Evolutionary conservation across 129 eudicot genomes (phyloP).

Genomic region (Pulicaria dysenterica): DNA sequence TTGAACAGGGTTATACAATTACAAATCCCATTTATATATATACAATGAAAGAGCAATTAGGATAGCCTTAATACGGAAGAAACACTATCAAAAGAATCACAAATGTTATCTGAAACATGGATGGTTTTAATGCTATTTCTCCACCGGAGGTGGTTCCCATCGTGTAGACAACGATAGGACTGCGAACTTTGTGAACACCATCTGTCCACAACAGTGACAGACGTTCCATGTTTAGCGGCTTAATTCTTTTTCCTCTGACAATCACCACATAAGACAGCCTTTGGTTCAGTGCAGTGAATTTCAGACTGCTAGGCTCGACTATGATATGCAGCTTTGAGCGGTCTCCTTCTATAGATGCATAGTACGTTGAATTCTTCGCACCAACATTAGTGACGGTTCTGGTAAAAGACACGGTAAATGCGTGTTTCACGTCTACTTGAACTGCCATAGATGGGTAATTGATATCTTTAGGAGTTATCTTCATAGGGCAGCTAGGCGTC

Average conservation of each 20-base stretch:
- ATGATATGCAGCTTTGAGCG: neutral
- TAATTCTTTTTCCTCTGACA: conserved; percentile 19
- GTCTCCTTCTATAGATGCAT: conserved; percentile 10
- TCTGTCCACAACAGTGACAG: conserved; percentile 22
- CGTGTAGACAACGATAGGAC: conserved; percentile 29
- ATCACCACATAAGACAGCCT: conserved; percentile 30
- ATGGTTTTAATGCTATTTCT: neutral
- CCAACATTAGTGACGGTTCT: conserved; percentile 56
- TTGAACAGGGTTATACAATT: too few relatives aligned
- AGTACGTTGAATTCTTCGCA: conserved; percentile 29
- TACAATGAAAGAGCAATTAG: too few relatives aligned
- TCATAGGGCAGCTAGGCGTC: neutral
- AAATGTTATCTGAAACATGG: neutral
- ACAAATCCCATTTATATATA: too few relatives aligned
- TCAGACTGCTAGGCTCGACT: conserved; percentile 37
- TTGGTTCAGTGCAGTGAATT: conserved; percentile 31
- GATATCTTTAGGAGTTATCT: neutral
- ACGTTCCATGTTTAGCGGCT: neutral
- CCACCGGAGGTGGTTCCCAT: neutral
- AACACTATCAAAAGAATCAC: neutral
- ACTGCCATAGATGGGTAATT: conserved; percentile 31
- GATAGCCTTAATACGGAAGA: neutral
- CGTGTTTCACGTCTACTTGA: neutral
- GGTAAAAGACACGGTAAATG: conserved; percentile 29
- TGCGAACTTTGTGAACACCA: conserved; percentile 19